Base-by-base conservation (phyloP, 2,329 filamentous ascomycete species). In the Microsporum canis region DNA sequence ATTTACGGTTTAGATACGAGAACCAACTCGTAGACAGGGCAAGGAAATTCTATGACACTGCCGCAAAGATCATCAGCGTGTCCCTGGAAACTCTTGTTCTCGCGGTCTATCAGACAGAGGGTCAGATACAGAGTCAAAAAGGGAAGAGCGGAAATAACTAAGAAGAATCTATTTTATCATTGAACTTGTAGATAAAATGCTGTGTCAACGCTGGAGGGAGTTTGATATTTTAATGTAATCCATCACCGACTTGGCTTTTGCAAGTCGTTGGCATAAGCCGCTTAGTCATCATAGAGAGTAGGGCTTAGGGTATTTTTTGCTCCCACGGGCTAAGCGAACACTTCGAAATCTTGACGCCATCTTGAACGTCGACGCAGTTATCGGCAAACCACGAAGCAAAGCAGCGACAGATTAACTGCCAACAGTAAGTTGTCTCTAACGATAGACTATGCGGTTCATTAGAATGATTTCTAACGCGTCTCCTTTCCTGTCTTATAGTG, bases 401-500 rank as follows among this genome's bases (percentile, higher is more conserved):
- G 27, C 34, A 57, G 34, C 55, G 55, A 57, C 67, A 69, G 71
- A 70, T 68, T 60, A 59, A 72, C 72, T 74, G 75, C 75, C 76
- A 74, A 68, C 72, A 78, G 76, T 78, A 78, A 70, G 76, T 75
- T 61, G 56, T 56, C 59, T 62, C 59, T 51, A 57, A 56, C 56
- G 2, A 5, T 45, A 41, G 10, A 6, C 23, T 3, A 17, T 34
- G 38, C 36, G 5, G 5, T 14, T 27, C n/a, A 23, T 17, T 58
- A 41, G 55, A 62, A 63, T 59, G 60, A 63, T 17, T 61, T 61
- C 82, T 86, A 78, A 86, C 77, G 61, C 70, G 66, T 66, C 64
- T 65, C 64, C 70, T 65, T 65, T 65, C 70, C 62, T 66, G 68
- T 64, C 66, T 69, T 76, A 72, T 70, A 92, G 89, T 94, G 89